Percentiles rank a stretch among this genome's conserved stretches.
Conservation (phyloP, 2,329 filamentous ascomycete genomes). For the Lachnellula occidentalis region DNA sequence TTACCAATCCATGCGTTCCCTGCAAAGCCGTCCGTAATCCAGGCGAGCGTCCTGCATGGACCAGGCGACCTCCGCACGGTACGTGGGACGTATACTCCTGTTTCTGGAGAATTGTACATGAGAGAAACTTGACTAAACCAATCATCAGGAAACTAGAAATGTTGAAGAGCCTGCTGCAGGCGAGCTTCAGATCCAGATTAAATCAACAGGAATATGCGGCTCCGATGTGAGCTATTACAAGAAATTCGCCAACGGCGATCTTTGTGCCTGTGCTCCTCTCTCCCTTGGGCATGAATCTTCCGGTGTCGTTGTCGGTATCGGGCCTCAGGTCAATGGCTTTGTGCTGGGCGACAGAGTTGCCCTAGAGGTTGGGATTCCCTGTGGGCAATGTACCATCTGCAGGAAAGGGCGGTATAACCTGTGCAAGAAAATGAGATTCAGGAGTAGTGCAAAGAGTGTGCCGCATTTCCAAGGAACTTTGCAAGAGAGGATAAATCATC, state of each 20-base stretch:
- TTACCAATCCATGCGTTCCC: slow-evolving; percentile 4
- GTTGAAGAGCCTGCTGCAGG: slow-evolving; percentile 37
- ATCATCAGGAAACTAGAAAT: slow-evolving; percentile 43
- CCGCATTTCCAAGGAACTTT: slow-evolving; percentile 59
- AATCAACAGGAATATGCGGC: slow-evolving; percentile 63
- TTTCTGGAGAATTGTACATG: not conserved
- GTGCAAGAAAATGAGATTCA: slow-evolving; percentile 56
- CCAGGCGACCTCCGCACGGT: slow-evolving; percentile 46
- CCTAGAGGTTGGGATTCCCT: slow-evolving; percentile 90
- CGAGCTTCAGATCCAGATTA: slow-evolving; percentile 61
- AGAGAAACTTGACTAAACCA: slow-evolving; percentile 4
- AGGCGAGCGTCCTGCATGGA: slow-evolving; percentile 52
- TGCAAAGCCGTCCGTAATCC: slow-evolving; percentile 31
- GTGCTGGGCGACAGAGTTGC: slow-evolving; percentile 52
- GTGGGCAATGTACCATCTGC: slow-evolving; percentile 83
- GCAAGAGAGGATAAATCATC: slow-evolving; percentile 58
- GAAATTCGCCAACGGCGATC: slow-evolving; percentile 66
- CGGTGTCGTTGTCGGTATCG: slow-evolving; percentile 51
- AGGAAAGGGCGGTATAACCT: slow-evolving; percentile 73
- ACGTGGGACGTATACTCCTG: slow-evolving; percentile 39
- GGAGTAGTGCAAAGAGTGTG: slow-evolving; percentile 57
- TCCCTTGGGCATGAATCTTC: slow-evolving; percentile 61
- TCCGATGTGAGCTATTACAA: slow-evolving; percentile 68
- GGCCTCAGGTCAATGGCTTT: slow-evolving; percentile 47
- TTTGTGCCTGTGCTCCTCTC: slow-evolving; percentile 59